Evolutionary conservation across 2,329 filamentous ascomycete species (phyloP).

Genomic region (Thielaviopsis cerberus): DNA sequence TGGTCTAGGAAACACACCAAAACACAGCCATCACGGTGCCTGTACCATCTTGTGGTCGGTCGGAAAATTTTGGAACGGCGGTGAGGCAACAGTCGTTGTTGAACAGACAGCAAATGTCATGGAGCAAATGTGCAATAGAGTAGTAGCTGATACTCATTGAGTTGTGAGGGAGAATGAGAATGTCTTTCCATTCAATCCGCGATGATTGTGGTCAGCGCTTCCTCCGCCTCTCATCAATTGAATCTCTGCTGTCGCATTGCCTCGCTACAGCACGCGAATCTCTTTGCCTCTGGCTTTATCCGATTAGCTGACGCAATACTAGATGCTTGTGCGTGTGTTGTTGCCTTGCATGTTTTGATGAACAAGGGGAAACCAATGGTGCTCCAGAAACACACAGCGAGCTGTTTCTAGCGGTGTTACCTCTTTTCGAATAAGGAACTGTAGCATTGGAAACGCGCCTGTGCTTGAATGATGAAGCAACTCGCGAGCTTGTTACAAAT

Average conservation of each 20-base stretch:
- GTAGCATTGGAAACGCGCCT: not conserved
- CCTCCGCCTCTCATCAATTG: too few relatives aligned
- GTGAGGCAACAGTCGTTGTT: not conserved
- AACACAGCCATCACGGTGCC: not conserved
- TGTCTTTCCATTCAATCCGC: too few relatives aligned
- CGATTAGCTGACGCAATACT: not conserved
- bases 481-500: not conserved
- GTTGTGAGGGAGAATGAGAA: too few relatives aligned
- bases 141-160: too few relatives aligned
- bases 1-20: not conserved
- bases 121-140: not conserved
- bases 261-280: not conserved
- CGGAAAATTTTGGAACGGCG: not conserved
- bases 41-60: not conserved
- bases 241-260: too few relatives aligned
- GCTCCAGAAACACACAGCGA: not conserved
- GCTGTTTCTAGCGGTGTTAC: not conserved
- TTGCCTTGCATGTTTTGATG: not conserved
- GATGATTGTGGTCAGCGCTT: too few relatives aligned
- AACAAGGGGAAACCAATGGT: not conserved
- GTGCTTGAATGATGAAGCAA: not conserved
- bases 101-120: not conserved
- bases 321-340: not conserved
- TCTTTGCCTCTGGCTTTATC: not conserved
- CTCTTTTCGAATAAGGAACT: not conserved